phyloP scores from a whole-genome alignment of 495 filamentous ascomycete species.

The Copromyces sp. region DNA sequence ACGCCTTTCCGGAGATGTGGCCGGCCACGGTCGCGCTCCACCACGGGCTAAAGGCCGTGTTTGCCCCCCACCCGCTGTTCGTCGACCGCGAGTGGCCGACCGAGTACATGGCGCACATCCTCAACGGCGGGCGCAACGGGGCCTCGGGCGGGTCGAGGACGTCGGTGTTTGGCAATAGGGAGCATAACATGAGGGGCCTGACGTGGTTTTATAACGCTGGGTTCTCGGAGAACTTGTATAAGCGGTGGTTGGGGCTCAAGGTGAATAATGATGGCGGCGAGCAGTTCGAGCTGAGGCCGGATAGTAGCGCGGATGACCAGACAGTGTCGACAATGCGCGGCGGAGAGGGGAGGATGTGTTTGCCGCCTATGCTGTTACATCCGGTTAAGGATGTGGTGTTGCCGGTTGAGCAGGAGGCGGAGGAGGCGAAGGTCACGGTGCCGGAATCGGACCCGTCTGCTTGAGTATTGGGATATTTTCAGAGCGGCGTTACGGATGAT shows the following conservation, averaged over 20 bases:
- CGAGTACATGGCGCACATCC: constrained; percentile 64
- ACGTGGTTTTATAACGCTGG: constrained; percentile 95
- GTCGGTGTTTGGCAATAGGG: constrained; percentile 70
- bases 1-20: constrained; percentile 97
- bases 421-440: constrained; percentile 19
- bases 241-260: constrained; percentile 74
- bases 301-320: constrained; percentile 39
- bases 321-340: constrained; percentile 40
- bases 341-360: constrained; percentile 79
- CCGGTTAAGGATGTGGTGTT: constrained; percentile 81
- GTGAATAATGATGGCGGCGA: constrained; percentile 83
- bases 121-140: constrained; percentile 79
- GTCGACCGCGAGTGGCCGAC: constrained; percentile 86
- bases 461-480: constrained; percentile 5
- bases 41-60: constrained; percentile 92
- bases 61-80: constrained; percentile 81
- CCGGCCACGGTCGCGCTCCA: constrained; percentile 76
- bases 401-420: constrained; percentile 55
- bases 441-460: constrained; percentile 30
- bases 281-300: constrained; percentile 56
- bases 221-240: constrained; percentile 74
- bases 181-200: constrained; percentile 80
- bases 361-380: constrained; percentile 86
- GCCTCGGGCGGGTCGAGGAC: constrained; percentile 61
- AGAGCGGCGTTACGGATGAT: constrained; percentile 5